Base-by-base conservation (phyloP, 2,329 filamentous ascomycete species). In the Capronia epimyces region DNA sequence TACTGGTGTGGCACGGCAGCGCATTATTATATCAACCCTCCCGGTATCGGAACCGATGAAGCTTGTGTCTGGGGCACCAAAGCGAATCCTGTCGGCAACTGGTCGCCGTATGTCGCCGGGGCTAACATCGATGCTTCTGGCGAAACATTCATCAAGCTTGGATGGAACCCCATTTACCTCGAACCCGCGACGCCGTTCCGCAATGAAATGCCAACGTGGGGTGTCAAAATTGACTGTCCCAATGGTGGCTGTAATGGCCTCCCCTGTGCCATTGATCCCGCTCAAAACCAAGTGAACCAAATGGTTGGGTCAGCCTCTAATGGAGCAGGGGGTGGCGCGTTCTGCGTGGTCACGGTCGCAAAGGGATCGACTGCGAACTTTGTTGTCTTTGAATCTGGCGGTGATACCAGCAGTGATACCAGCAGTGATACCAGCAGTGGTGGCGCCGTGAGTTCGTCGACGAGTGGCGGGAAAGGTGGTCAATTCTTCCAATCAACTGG, bases 21-120 rank as follows among this genome's bases (percentile, higher is more conserved):
- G 52, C 87, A 91, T 66, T 89, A 79, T 69, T 90, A 90, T 64
- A 80, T 90, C 71, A 90, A 90, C 69, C 77, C 83, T 24, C 87
- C 86, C 27, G 86, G 87, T 54, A 73, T 80, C 40, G 62, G 65
- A 22, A 71, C 76, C 4, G 71, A 72, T 3, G 76, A 81, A 43
- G 86, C 79, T 44, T 91, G 87, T 66, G 68, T 84, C 50, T 90
- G 87, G 87, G 85, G 87, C 51, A 78, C 78, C 39, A 73, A 73
- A 7, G 71, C 72, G 34, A 74, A 82, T 56, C 75, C 84, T 1
- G 68, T 81, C 59, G 87, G 86, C 43, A 90, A 90, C 71, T 90
- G 87, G 87, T 75, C 79, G 44, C 82, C 85, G 1, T 91, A 83
- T 63, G 86, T 89, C 57, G 83, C 83, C 12, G 87, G 87, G 52